Base-by-base conservation (phyloP, 1,284 basidiomycete species). In the Malassezia equina region DNA sequence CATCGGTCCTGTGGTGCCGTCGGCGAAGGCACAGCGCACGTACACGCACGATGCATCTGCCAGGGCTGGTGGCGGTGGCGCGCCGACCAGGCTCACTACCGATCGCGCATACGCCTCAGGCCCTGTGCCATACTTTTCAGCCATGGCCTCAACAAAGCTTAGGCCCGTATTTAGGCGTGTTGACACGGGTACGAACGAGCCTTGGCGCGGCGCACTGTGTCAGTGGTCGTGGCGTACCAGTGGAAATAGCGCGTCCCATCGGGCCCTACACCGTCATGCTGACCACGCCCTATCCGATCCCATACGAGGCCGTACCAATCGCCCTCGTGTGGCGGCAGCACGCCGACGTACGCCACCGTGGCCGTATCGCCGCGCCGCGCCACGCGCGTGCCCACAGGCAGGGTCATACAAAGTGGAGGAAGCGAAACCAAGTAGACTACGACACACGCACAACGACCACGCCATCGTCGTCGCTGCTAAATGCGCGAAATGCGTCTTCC, bases 261-360 rank as follows among this genome's bases (percentile, higher is more conserved):
- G 73, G 86, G 87, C 32, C 47, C 51, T 52, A 79, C 74, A 11
- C 93, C 93, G 63, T 85, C 82, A 72, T 96, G 90, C 75, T 86
- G 93, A 24, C 91, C 91, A 49, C 87, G 80, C 1, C 72, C 58
- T 5, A 84, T 79, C 67, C 90, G 84, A 68, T 98, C 93, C 88
- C 91, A 98, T 77, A 96, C 91, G 47, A 96, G 81, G 12, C 93
- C 93, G 4, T 91, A 80, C 91, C 93, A 98, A 13, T 76, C 64
- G 9, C 86, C 87, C 7, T 76, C 70, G 0, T 86, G 82, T 17
- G 81, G 80, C 13, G 82, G 77, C 13, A 93, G 83, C 1, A 75
- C 62, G 3, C 89, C 89, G 6, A 80, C 74, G 68, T 82, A 91
- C 75, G 78, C 82, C 57, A 93, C 75, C 0, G 88, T 88, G 27